Evolutionary conservation across 2,329 filamentous ascomycete genomes (phyloP), one percentile per base, ranked within the genome.

Genomic region (Penicillium sp.): DNA sequence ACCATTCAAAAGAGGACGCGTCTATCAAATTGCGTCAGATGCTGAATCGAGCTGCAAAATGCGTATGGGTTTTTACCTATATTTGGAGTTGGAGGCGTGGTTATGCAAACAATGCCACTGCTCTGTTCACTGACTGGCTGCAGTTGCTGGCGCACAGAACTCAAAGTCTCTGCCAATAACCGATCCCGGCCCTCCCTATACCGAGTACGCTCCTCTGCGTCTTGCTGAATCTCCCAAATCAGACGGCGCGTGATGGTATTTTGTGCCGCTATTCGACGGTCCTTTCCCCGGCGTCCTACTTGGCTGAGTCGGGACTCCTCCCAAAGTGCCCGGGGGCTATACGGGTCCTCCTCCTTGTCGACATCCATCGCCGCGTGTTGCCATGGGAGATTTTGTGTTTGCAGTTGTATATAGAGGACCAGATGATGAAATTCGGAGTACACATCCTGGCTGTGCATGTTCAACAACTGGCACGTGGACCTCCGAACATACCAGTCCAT

Each of bases 401-500:
- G 63, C 45, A 59, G 57, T 55, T 69, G 65, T 37, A 74, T 69
- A 34, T 62, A 66, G n/a, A 55, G 55, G n/a, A 75, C 61, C 29
- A 75, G 58, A 44, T 66, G 63, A 34, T 66, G 60, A n/a, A 75
- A 70, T 34, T 72, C 66, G 39, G 63, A 57, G 56, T 74, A 71
- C 11, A 68, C 61, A 50, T 75, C 69, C 43, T 72, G 71, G 51
- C 66, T 69, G 38, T 70, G 69, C 48, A 72, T 73, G 31, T 69
- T 67, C 43, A 75, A 54, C 8, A 74, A 52, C 29, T 71, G 70
- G 46, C 73, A 74, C 13, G 63, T 72, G 13, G 67, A 68, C 54
- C 65, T 61, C 43, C 70, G 56, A 31, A 70, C 63, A 63, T 74
- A 74, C 67, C 71, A 74, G 55, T 74, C 68, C 65, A 75, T 74